Conservation (phyloP, 2,329 filamentous ascomycete genomes). For the Monosporascus sp. region DNA sequence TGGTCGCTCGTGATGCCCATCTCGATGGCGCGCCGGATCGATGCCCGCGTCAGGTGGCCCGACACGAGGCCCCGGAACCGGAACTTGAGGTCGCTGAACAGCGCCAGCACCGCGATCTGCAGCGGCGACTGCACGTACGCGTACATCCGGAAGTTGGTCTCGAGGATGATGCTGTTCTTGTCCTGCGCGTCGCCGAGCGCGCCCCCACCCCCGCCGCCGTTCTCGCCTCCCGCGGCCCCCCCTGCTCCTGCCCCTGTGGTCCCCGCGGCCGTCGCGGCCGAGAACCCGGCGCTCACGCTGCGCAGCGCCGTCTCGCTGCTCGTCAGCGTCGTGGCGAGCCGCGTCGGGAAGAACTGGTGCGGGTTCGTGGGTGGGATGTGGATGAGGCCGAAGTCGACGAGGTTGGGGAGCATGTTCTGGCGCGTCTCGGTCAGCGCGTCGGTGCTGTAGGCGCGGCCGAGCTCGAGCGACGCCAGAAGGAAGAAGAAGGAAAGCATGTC, state of each 20-base stretch:
- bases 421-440: constrained; percentile 76
- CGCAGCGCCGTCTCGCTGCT: constrained; percentile 65
- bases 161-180: constrained; percentile 86
- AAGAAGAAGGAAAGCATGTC: constrained; percentile 96
- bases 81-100: constrained; percentile 83
- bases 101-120: constrained; percentile 86
- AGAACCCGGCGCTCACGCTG: constrained; percentile 62
- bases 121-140: constrained; percentile 92
- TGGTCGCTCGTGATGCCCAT: constrained; percentile 93
- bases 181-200: constrained; percentile 36
- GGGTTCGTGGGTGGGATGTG: constrained; percentile 60
- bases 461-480: constrained; percentile 85
- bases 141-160: constrained; percentile 97
- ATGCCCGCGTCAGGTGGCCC: constrained; percentile 83
- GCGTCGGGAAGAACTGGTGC: constrained; percentile 77
- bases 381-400: constrained; percentile 89
- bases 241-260: constrained; percentile 6
- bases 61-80: constrained; percentile 94
- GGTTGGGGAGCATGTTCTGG: constrained; percentile 80
- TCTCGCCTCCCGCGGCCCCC: constrained; percentile 19
- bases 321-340: constrained; percentile 90
- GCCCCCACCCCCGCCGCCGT: constrained; percentile 5
- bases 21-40: constrained; percentile 79
- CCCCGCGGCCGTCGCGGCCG: constrained; percentile 49
- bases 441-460: constrained; percentile 87